These are phyloP conservation scores for Anethum foeniculum DNA, from an alignment of 140 eudicot genomes.

Conservation along the genomic window DNA sequence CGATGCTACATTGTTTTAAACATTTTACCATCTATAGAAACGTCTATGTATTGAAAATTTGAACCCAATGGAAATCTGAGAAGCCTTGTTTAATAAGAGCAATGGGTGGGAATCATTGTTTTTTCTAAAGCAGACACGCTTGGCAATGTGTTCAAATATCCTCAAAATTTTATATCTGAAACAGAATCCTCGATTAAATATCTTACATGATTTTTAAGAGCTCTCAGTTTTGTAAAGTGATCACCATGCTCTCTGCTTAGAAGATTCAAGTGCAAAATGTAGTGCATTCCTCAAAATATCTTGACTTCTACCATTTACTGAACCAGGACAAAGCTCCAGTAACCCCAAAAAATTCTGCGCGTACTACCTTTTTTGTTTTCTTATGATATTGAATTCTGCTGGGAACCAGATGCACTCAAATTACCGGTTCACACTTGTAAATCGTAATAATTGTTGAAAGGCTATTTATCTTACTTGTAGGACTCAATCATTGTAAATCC, in stretches of 20 bases:
- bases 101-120: neutral
- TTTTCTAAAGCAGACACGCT: neutral
- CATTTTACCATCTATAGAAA: neutral
- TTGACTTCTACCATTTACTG: neutral
- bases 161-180: too few relatives aligned
- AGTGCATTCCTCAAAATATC: neutral
- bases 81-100: neutral
- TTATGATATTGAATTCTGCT: neutral
- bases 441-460: neutral
- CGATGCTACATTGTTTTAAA: neutral
- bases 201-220: neutral
- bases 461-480: neutral
- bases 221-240: neutral
- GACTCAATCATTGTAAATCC: neutral
- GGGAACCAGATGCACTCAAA: neutral
- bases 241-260: neutral
- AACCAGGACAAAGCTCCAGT: neutral
- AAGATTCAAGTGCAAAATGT: neutral
- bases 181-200: neutral
- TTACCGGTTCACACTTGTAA: neutral
- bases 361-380: too few relatives aligned
- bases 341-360: neutral
- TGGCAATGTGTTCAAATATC: neutral
- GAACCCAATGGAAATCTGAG: neutral
- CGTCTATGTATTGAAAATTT: neutral